Evolutionary conservation across 192 early-diverging fungal species (phyloP).

Genomic region (Neocallimastix lanati): DNA sequence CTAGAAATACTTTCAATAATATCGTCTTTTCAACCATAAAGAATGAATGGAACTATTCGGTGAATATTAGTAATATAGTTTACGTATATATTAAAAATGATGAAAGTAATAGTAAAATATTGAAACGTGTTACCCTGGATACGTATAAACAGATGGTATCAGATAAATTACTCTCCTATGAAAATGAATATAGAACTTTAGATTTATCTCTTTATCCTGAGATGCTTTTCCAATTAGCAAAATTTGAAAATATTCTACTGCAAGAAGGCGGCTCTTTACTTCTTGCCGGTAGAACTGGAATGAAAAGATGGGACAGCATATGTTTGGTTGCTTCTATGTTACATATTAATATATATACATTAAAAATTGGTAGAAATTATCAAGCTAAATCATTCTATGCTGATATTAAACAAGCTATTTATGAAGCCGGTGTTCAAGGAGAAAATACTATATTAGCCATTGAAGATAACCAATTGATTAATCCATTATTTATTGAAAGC

Average conservation of each 20-base stretch:
- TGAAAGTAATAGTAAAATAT: not conserved
- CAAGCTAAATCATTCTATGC: conserved; percentile 16
- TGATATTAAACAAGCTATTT: conserved; percentile 28
- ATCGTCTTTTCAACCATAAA: conserved; percentile 14
- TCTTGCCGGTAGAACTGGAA: conserved; percentile 28
- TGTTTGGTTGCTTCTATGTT: conserved; percentile 20
- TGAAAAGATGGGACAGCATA: conserved; percentile 15
- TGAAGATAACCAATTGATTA: conserved; percentile 30
- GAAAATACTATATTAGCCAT: conserved; percentile 23
- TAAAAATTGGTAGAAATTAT: conserved; percentile 17
- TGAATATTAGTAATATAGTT: not conserved
- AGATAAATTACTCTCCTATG: conserved; percentile 6
- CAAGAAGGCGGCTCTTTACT: conserved; percentile 30
- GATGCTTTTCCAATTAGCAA: conserved; percentile 16
- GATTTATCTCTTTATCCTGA: conserved; percentile 24
- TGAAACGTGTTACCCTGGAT: not conserved
- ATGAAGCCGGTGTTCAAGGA: conserved; percentile 15
- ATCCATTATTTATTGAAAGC: conserved; percentile 21
- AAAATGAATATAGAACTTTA: conserved; percentile 24
- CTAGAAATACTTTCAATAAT: conserved; percentile 13
- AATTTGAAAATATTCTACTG: conserved; percentile 20
- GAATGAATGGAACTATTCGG: conserved; percentile 22
- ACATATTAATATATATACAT: conserved; percentile 14
- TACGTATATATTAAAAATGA: not conserved
- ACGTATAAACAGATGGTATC: not conserved